phyloP scores from a whole-genome alignment of 1,284 basidiomycete genomes.

The Rhodotorula sp. region DNA sequence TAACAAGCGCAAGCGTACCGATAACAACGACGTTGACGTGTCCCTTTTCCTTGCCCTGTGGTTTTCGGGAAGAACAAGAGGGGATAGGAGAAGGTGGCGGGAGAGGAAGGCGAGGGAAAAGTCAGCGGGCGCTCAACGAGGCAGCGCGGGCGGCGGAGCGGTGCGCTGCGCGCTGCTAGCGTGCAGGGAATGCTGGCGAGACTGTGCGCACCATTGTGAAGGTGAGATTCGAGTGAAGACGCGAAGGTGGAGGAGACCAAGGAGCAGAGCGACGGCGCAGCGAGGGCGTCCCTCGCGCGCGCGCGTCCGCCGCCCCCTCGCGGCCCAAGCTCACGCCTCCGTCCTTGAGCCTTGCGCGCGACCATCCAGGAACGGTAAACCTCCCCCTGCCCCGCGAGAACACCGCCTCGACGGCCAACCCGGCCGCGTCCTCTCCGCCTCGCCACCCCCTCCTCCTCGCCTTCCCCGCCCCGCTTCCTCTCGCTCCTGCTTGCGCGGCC shows the following conservation, averaged over 20 bases:
- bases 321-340: neutral
- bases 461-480: neutral
- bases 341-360: neutral
- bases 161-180: neutral
- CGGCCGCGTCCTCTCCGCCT: neutral
- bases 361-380: no score
- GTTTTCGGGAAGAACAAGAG: neutral
- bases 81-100: neutral
- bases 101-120: neutral
- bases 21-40: conserved; percentile 78
- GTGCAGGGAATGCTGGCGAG: neutral
- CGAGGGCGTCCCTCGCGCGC: neutral
- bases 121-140: neutral
- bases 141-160: neutral
- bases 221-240: neutral
- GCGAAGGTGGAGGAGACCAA: neutral
- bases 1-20: conserved; percentile 13
- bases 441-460: neutral
- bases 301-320: neutral
- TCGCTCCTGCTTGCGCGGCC: conserved; percentile 1
- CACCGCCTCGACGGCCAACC: neutral
- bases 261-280: neutral
- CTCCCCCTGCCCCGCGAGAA: neutral
- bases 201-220: neutral
- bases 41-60: conserved; percentile 34